Evolutionary conservation across 257 asterid species (phyloP).

Genomic region (Phtheirospermum japonicum): DNA sequence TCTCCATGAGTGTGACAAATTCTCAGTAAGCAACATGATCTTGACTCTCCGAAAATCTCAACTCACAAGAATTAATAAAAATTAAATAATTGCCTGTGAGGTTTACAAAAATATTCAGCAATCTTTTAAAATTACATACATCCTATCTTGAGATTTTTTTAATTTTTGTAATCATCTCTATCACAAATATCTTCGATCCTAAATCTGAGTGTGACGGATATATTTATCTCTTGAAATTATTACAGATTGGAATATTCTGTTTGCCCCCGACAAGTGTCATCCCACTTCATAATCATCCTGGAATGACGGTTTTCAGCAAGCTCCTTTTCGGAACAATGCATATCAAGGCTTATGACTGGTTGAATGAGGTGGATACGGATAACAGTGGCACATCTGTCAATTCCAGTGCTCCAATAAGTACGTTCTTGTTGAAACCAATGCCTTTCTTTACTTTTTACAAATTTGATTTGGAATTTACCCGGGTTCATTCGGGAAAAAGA

Average conservation of each 20-base stretch:
- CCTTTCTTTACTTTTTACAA: too few species aligned
- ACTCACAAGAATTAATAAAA: background rate
- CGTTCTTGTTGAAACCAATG: background rate
- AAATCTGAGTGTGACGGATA: background rate
- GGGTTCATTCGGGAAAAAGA: background rate
- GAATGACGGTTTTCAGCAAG: constrained; percentile 91
- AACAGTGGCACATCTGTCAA: constrained; percentile 7
- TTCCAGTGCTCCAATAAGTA: constrained; percentile 37
- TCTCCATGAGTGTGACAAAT: constrained; percentile 64
- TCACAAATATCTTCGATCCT: background rate
- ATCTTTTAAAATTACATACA: background rate
- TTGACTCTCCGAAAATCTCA: background rate
- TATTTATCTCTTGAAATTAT: background rate
- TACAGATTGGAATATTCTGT: constrained; percentile 88
- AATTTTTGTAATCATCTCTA: background rate
- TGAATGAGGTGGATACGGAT: constrained; percentile 3
- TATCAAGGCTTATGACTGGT: constrained; percentile 77
- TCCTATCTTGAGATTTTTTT: background rate
- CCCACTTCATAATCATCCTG: constrained; percentile 94
- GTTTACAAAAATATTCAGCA: background rate
- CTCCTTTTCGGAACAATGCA: constrained; percentile 88
- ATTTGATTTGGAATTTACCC: background rate
- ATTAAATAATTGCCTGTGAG: background rate
- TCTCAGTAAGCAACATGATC: constrained; percentile 54
- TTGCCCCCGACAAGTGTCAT: constrained; percentile 86